phyloP scores from a whole-genome alignment of 176 grass and related monocot species.

The Zoysia pacifica region DNA sequence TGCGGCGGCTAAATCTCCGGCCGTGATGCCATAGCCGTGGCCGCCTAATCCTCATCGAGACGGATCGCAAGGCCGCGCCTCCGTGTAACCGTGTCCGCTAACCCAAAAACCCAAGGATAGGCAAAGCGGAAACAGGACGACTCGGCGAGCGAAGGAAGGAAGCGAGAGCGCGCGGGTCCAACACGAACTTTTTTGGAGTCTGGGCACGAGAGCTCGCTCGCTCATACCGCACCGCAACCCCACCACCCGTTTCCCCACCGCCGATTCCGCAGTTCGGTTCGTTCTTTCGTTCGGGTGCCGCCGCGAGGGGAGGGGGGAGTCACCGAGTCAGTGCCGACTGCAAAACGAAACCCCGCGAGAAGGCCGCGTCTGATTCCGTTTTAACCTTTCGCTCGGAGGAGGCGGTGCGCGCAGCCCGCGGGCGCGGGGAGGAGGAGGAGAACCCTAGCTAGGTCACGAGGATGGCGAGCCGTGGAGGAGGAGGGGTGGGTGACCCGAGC shows the following conservation, averaged over 20 bases:
- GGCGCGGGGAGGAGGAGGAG: neutral
- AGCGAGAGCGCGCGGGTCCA: neutral
- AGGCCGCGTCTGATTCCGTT: neutral
- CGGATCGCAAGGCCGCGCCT: neutral
- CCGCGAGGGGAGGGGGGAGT: neutral
- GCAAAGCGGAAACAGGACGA: neutral
- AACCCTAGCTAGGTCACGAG: constrained; percentile 23
- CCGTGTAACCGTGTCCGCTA: neutral
- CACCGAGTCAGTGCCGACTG: neutral
- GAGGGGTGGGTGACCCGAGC: constrained; percentile 27
- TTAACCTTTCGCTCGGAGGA: neutral
- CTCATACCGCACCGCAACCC: constrained; percentile 15
- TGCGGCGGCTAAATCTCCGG: neutral
- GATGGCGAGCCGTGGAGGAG: constrained; percentile 12
- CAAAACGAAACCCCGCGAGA: constrained; percentile 13
- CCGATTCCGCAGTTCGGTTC: constrained; percentile 25
- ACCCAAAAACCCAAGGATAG: neutral
- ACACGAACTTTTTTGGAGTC: constrained; percentile 8
- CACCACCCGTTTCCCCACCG: constrained; percentile 27
- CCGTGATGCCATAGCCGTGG: neutral
- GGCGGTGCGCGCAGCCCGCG: neutral
- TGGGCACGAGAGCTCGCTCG: neutral
- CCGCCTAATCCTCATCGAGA: neutral
- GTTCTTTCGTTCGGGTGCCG: neutral
- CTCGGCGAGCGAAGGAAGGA: neutral